A percentile compares a stretch with the other conserved stretches of the same genome.
Conservation (phyloP, 2,329 filamentous ascomycete genomes). For the Zymoseptoria crescenta region DNA sequence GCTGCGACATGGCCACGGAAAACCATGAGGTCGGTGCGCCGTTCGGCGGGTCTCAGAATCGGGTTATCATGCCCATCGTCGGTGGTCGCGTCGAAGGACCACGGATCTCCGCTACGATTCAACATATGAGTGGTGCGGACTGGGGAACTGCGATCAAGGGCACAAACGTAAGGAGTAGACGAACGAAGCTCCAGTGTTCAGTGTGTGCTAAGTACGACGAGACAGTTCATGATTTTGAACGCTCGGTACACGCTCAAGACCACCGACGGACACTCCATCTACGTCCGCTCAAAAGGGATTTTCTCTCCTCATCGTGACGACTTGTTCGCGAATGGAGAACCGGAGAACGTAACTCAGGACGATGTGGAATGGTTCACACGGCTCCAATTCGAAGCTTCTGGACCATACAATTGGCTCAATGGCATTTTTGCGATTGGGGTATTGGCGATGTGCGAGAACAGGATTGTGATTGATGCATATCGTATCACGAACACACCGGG, state of each 20-base stretch:
- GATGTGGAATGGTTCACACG: constrained; percentile 21
- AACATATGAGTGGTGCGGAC: constrained; percentile 17
- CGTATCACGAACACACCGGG: constrained; percentile 18
- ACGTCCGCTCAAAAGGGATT: constrained; percentile 17
- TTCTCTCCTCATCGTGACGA: constrained; percentile 4
- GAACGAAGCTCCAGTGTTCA: not conserved
- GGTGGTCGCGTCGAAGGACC: constrained; percentile 18
- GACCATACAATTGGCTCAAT: constrained; percentile 21
- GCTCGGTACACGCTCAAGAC: constrained; percentile 20
- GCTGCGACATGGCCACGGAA: constrained; percentile 15
- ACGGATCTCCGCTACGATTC: constrained; percentile 12
- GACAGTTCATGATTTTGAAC: constrained; percentile 17
- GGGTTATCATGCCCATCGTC: constrained; percentile 18
- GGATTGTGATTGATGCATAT: constrained; percentile 22
- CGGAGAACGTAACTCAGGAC: constrained; percentile 12
- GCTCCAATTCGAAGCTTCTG: constrained; percentile 17
- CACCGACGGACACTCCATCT: constrained; percentile 16
- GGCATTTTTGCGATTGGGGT: constrained; percentile 18
- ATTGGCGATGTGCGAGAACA: constrained; percentile 14
- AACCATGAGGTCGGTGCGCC: constrained; percentile 16
- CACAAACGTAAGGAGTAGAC: constrained; percentile 7
- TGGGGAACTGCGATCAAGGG: constrained; percentile 12
- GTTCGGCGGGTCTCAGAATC: constrained; percentile 6
- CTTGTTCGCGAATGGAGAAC: constrained; percentile 1
- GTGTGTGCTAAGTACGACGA: not conserved